Percentiles rank a stretch among this genome's conserved stretches.
phyloP scores from a whole-genome alignment of 331 rosid genomes.

The Rosa hybrid region DNA sequence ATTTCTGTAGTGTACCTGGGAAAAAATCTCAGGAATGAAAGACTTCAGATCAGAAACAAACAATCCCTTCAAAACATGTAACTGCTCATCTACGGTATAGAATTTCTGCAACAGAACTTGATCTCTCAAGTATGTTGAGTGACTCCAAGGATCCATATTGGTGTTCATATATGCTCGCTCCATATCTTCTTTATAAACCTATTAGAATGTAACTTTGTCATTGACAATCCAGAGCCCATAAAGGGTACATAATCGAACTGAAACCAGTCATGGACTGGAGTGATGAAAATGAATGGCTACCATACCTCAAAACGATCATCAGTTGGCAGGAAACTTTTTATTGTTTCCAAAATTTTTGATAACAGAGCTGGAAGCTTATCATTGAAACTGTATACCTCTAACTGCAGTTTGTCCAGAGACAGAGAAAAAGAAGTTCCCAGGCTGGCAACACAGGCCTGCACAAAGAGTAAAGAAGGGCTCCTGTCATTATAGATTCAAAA shows the following conservation, averaged over 20 bases:
- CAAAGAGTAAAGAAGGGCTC: not conserved
- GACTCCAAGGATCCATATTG: constrained; percentile 82
- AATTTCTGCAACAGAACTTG: constrained; percentile 71
- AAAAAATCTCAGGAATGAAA: constrained; percentile 68
- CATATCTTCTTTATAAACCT: constrained; percentile 83
- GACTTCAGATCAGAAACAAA: constrained; percentile 58
- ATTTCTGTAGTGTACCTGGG: constrained; percentile 48
- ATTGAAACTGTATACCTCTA: constrained; percentile 80
- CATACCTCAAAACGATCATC: constrained; percentile 57
- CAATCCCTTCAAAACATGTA: constrained; percentile 50
- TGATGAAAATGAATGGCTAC: constrained; percentile 6
- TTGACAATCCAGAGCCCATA: constrained; percentile 21
- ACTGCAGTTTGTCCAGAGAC: constrained; percentile 72
- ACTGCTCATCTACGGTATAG: constrained; percentile 69
- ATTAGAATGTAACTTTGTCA: constrained; percentile 29
- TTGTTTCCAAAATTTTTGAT: constrained; percentile 56
- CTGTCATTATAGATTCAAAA: not conserved
- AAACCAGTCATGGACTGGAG: too few relatives aligned
- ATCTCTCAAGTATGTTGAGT: constrained; percentile 64
- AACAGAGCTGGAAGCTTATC: constrained; percentile 79
- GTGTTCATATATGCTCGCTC: constrained; percentile 64
- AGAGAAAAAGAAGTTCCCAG: constrained; percentile 77
- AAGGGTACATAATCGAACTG: not conserved
- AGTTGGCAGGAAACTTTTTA: constrained; percentile 66
- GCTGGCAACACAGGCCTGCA: constrained; percentile 91